Evolutionary conservation across 1,139 yeast genomes (phyloP), one percentile per base, ranked within the genome.

Genomic region (Hyphopichia burtonii): DNA sequence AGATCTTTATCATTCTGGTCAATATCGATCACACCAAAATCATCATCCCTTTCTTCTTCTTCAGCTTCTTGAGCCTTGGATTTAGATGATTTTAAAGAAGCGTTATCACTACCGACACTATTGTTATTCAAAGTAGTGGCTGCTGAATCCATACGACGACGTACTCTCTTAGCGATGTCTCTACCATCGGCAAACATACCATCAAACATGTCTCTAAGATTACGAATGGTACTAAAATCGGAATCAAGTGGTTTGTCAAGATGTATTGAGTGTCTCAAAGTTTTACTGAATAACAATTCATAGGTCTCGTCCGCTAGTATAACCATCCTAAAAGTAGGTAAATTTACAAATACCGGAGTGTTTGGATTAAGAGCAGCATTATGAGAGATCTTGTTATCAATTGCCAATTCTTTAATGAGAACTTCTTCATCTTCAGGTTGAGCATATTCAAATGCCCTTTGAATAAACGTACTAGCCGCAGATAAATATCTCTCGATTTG

Each of bases 281-380:
- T 86, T 22, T 72, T 68, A 31, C 88, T 75, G 62, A 93, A 93
- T 50, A 91, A 80, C 34, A 86, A 68, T 59, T 93, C 98, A 51
- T 90, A 84, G 0, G 97, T 87, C 56, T 90, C 98, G 60, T 91
- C 96, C 0, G 98, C 97, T 14, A 93, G 71, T 3, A 93, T 71
- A 16, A 93, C 95, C 99, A 93, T 93, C 51, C 99, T 74, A 67
- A 93, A 93, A 0, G 96, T 90, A 0, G 98, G 91, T 23, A 91
- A 68, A 42, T 87, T 87, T 44, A 93, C 76, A 43, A 71, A 80
- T 16, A 86, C 82, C 0, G 96, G 96, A 11, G 83, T 76, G 33
- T 78, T 74, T 1, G 96, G 96, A 58, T 90, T 86, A 36, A 89
- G 67, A 0, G 96, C 96, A 1, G 82, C 87, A 56, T 89, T 89